Base-by-base conservation (phyloP, 2,329 filamentous ascomycete species). In the Aphanocladium album region DNA sequence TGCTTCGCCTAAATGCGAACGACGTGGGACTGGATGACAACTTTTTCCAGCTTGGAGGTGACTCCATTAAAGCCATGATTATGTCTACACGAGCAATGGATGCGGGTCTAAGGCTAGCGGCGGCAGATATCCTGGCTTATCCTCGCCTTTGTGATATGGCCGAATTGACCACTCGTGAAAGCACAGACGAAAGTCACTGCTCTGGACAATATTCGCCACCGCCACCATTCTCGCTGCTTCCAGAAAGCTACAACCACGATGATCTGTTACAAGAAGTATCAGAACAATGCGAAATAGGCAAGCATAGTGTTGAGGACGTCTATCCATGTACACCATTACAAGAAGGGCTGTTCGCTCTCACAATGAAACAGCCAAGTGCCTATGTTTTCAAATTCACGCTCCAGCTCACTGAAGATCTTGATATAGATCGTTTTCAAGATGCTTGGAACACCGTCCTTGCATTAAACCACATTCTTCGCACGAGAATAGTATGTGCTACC, bases 21-120 rank as follows among this genome's bases (percentile, higher is more conserved):
- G 37, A 50, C 16, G 73, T 79, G 19, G 71, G 73, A 6, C 59
- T 70, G 3, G 70, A 77, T 5, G 73, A 77, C 62, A 77, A 75
- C 64, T 80, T 80, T 65, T 79, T 80, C 69, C 71, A 70, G 1
- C 69, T 79, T 0, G 78, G 78, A 7, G 78, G 78, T 21, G 77
- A 79, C 62, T 79, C 78, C 0, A 71, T 80, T 1, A 61, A 70
- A 2, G 77, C 77, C 1, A 82, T 81, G 50, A 19, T 53, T 17
- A 23, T 53, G 33, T 53, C 50, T 17, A 39, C 50, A 25, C 50
- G 50, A 27, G 50, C 50, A 5, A 14, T 1, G 25, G 50, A 53
- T 2, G 5, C 25, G 19, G 35, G n/a, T 17, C 11, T 53, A 33
- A 27, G 7, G 6, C 21, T 53, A 3, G 74, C 69, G 9, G 77